Base-by-base conservation (phyloP, 768 basidiomycete species). In the Suillus brevipes region DNA sequence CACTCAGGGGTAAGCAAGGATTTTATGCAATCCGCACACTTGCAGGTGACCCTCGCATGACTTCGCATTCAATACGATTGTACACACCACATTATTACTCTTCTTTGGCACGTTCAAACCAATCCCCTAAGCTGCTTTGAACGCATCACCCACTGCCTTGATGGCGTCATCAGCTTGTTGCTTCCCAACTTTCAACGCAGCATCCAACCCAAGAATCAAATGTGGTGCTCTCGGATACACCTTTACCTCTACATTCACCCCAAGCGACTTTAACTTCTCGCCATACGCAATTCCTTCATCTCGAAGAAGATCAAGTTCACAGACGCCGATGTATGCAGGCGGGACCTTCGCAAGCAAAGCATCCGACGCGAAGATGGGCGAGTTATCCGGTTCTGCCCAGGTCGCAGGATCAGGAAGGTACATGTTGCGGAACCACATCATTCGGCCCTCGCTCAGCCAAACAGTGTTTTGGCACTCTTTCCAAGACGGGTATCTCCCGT, bases 131-230 rank as follows among this genome's bases (percentile, higher is more conserved):
- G 61, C 52, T 60, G 53, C 47, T 4, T 53, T 67, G 64, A 72
- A 72, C 1, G 68, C 72, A 53, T 69, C 62, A 52, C 72, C 70
- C 38, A 73, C 40, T 18, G 68, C 65, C 45, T 74, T 66, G 31
- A 70, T 72, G 31, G 70, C 66, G 31, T 74, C 72, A 4, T 65
- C 62, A 20, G 71, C 68, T 67, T 68, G 67, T 23, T 52, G 64
- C 60, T 52, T 72, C 28, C 64, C 62, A 4, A 65, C 60, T 8
- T 52, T 38, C 23, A 73, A 20, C 12, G 66, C 69, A 12, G 87
- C 87, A 64, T 90, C 88, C 87, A 90, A 87, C 3, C 85, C 86
- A 83, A 91, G 84, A 49, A 88, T 83, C 0, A 86, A 87, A 76
- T 90, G 89, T n/a, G 89, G 87, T 4, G 60, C 72, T 12, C 83